These are phyloP conservation scores for Aspergillus sp. DNA, from an alignment of 2,329 filamentous ascomycete genomes.

Conservation along the genomic window DNA sequence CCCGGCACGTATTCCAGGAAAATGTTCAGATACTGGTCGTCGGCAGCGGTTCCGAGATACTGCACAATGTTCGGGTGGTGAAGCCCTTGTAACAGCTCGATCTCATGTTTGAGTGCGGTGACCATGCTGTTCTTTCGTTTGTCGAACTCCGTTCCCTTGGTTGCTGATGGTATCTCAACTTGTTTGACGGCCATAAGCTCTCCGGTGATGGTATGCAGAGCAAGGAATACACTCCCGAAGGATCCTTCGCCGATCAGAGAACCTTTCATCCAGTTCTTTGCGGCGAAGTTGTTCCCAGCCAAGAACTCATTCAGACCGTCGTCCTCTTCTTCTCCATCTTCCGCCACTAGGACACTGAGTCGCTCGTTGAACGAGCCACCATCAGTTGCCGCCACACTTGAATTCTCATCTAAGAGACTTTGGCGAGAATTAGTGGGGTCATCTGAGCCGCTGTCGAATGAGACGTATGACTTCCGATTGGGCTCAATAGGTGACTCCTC, in stretches of 20 bases:
- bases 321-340: conserved; percentile 89
- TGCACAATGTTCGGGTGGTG: conserved; percentile 98
- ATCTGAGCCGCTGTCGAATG: conserved; percentile 59
- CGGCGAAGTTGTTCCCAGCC: conserved; percentile 88
- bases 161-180: conserved; percentile 82
- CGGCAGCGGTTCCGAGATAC: conserved; percentile 92
- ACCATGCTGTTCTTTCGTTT: conserved; percentile 97
- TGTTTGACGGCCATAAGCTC: conserved; percentile 98
- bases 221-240: conserved; percentile 93
- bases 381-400: conserved; percentile 62
- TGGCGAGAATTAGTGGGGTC: conserved; percentile 73
- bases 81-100: conserved; percentile 86
- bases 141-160: conserved; percentile 75
- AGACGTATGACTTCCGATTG: conserved; percentile 95
- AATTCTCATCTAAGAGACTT: conserved; percentile 83
- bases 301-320: conserved; percentile 88
- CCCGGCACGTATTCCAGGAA: conserved; percentile 99
- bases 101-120: conserved; percentile 93
- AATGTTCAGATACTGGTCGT: conserved; percentile 92
- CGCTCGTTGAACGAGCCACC: conserved; percentile 74
- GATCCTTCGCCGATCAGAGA: conserved; percentile 95
- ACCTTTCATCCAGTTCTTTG: conserved; percentile 99
- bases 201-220: conserved; percentile 90
- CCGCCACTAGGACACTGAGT: conserved; percentile 79
- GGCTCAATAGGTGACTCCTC: conserved; percentile 86